Base-by-base conservation (phyloP, 2,329 filamentous ascomycete species). In the Penicillium crustosum region DNA sequence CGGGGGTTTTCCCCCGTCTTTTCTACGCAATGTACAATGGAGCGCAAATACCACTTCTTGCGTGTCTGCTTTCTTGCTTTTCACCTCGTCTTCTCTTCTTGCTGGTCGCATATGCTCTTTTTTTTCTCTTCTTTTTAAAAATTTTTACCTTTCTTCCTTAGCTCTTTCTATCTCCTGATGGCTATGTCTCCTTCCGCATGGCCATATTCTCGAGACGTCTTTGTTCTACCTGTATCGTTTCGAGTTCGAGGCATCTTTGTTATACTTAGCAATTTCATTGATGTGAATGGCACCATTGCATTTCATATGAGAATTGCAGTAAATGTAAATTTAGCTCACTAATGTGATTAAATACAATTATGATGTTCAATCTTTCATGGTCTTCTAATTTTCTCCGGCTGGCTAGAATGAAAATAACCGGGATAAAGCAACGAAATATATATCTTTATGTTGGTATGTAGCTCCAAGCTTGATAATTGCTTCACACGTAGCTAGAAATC, bases 1-100 rank as follows among this genome's bases (percentile, higher is more conserved):
- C 50, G 41, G 50, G 44, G 44, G 41, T 35, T 25, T 55, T 36
- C 43, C 41, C 47, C 54, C 56, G 53, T 55, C 47, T 49, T 61
- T 67, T 65, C 61, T 63, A 53, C 64, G 58, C 65, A 66, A 64
- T 75, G 72, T 75, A 75, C 70, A 73, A 73, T 74, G 73, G 72
- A 75, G 72, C 71, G 71, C 70, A 73, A 74, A 75, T 74, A 74
- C 70, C 73, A 73, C 68, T 66, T 66, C 61, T 64, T 62, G 59
- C 63, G 67, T 63, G 51, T 66, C 61, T 62, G 61, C 54, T 66
- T 60, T 50, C 53, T 57, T 58, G 52, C 48, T 58, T 64, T 63
- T 49, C 43, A 45, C 50, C 48, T 38, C 51, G 41, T 41, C 53
- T 53, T 41, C n/a, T 60, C 59, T 61, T 45, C 49, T 44, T 60